Evolutionary conservation across 371 early-diverging fungal species (phyloP).

Genomic region (Mucor saturninus): DNA sequence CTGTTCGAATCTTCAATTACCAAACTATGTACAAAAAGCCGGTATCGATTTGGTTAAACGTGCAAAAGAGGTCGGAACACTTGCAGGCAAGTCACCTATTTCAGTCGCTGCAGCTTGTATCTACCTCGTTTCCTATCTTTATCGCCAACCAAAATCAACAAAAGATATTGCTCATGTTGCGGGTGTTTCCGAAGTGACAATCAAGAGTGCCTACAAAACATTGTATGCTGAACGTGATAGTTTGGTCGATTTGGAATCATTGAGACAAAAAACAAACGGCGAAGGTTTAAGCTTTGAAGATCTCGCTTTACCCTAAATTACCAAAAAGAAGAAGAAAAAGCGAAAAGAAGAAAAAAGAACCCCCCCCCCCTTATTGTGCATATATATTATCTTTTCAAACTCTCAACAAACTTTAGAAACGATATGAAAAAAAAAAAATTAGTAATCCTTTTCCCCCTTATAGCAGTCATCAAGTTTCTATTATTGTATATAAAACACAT

Average conservation of each 20-base stretch:
- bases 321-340: neutral
- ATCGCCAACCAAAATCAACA: slow-evolving; percentile 67
- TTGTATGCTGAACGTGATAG: slow-evolving; percentile 66
- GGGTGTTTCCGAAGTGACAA: slow-evolving; percentile 91
- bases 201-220: slow-evolving; percentile 83
- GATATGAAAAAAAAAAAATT: neutral
- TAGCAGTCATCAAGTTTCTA: neutral
- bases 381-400: neutral
- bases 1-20: slow-evolving; percentile 79
- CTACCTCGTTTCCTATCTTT: slow-evolving; percentile 81
- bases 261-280: slow-evolving; percentile 45
- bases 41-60: slow-evolving; percentile 74
- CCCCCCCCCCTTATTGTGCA: neutral
- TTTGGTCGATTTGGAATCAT: slow-evolving; percentile 59
- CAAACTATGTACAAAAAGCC: slow-evolving; percentile 74
- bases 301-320: slow-evolving; percentile 46
- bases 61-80: slow-evolving; percentile 77
- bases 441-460: neutral
- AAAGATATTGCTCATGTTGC: slow-evolving; percentile 83
- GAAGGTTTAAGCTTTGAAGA: slow-evolving; percentile 52
- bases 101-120: slow-evolving; percentile 93
- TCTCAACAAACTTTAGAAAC: neutral
- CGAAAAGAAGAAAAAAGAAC: neutral
- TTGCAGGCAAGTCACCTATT: slow-evolving; percentile 91
- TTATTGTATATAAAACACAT: slow-evolving; percentile 1